Percentiles rank a stretch among this genome's conserved stretches.
Evolutionary conservation across 2,329 filamentous ascomycete species (phyloP).

Genomic region (Nemania diffusa): DNA sequence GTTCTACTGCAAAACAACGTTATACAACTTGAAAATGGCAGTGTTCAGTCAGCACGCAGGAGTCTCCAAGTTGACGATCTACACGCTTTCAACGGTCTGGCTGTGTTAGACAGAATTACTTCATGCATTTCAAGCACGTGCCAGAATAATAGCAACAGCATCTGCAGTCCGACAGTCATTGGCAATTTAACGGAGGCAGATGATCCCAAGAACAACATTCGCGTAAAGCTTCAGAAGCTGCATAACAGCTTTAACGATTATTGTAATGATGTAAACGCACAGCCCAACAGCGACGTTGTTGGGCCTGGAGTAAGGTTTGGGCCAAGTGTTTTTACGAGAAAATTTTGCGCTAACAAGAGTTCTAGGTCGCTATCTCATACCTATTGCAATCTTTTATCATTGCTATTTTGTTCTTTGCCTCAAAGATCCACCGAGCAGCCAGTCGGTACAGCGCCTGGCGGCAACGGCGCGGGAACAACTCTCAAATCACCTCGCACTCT

Average conservation of each 20-base stretch:
- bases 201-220: not conserved
- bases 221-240: not conserved
- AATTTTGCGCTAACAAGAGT: not conserved
- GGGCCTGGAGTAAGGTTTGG: not conserved
- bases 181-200: not conserved
- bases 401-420: not conserved
- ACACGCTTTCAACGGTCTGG: not conserved
- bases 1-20: not conserved
- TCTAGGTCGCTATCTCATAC: not conserved
- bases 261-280: not conserved
- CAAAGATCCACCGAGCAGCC: not conserved
- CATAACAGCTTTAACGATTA: not conserved
- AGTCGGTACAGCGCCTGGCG: not conserved
- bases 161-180: not conserved
- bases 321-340: not conserved
- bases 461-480: not conserved
- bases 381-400: not conserved
- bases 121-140: slow-evolving; percentile 1
- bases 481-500: not conserved
- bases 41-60: not conserved
- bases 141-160: not conserved
- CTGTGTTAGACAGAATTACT: not conserved
- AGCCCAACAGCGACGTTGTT: not conserved
- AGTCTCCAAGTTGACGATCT: not conserved
- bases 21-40: not conserved